Evolutionary conservation across 2,329 filamentous ascomycete species (phyloP).

Genomic region (Monilinia fructicola): DNA sequence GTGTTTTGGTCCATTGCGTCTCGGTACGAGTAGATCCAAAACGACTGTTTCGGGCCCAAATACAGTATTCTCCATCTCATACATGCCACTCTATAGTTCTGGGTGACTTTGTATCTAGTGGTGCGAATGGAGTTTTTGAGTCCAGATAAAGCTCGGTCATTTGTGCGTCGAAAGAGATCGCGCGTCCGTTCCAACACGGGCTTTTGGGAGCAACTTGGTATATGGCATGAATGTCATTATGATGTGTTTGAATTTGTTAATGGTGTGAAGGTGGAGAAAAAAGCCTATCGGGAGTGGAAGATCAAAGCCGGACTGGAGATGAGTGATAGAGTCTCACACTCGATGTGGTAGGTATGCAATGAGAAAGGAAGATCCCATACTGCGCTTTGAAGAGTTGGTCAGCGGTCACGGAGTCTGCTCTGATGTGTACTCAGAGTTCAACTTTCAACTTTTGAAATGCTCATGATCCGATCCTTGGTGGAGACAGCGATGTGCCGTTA

Average conservation of each 20-base stretch:
- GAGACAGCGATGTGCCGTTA: not conserved
- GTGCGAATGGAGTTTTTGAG: not conserved
- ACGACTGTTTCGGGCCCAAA: not conserved
- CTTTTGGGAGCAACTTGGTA: not conserved
- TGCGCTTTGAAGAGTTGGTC: not conserved
- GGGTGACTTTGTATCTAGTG: not conserved
- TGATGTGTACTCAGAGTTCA: not conserved
- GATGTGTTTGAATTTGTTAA: not conserved
- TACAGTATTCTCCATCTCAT: not conserved
- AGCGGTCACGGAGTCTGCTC: not conserved
- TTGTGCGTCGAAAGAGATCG: not conserved
- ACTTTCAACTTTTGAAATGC: not conserved
- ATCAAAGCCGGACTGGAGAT: not conserved
- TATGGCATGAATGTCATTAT: constrained; percentile 13
- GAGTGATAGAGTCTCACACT: not conserved
- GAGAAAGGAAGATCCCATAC: not conserved
- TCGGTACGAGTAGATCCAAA: constrained; percentile 8
- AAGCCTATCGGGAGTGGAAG: constrained; percentile 10
- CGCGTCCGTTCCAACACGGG: not conserved
- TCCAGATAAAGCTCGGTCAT: not conserved
- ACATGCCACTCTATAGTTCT: too few species aligned
- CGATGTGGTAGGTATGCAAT: not conserved
- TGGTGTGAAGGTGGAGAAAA: not conserved
- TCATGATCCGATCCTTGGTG: not conserved
- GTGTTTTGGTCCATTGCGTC: constrained; percentile 6